Evolutionary conservation across 1,139 yeast species (phyloP).

Genomic region (Scheffersomyces cryptocercus): DNA sequence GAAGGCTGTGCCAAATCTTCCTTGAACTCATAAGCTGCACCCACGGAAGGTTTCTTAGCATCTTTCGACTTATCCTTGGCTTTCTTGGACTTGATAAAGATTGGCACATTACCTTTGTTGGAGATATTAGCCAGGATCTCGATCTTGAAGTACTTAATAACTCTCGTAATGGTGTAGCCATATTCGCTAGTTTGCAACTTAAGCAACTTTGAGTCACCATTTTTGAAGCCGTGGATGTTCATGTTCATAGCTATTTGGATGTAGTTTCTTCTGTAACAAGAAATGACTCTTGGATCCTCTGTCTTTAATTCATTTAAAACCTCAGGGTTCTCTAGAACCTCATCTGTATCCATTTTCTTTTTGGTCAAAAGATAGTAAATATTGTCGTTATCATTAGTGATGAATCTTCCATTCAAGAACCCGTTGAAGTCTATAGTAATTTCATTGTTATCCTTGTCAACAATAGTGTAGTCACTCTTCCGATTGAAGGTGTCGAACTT

Average conservation of each 20-base stretch:
- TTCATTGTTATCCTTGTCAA: constrained; percentile 29
- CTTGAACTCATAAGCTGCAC: constrained; percentile 3
- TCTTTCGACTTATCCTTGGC: constrained; percentile 11
- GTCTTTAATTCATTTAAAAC: constrained; percentile 4
- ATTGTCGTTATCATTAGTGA: constrained; percentile 46
- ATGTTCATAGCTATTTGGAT: constrained; percentile 41
- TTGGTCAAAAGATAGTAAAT: constrained; percentile 33
- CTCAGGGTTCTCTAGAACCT: background rate
- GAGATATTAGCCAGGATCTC: constrained; percentile 40
- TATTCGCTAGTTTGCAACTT: constrained; percentile 36
- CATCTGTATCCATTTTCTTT: constrained; percentile 9
- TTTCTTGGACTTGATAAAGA: constrained; percentile 26
- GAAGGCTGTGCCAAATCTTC: constrained; percentile 22
- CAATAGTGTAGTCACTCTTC: constrained; percentile 25
- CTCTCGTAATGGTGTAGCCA: constrained; percentile 38
- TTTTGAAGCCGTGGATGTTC: constrained; percentile 32
- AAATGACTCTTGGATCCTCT: constrained; percentile 39
- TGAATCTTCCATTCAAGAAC: constrained; percentile 43
- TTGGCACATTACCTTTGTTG: constrained; percentile 30
- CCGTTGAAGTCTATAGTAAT: constrained; percentile 32
- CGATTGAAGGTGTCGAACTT: constrained; percentile 14
- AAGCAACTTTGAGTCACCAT: constrained; percentile 27
- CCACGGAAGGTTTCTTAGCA: background rate
- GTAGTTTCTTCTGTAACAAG: constrained; percentile 49
- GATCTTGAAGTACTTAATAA: constrained; percentile 41